Percentiles rank a stretch among this genome's conserved stretches.
Evolutionary conservation across 2,329 filamentous ascomycete species (phyloP).

Genomic region (Colletotrichum coccodes): DNA sequence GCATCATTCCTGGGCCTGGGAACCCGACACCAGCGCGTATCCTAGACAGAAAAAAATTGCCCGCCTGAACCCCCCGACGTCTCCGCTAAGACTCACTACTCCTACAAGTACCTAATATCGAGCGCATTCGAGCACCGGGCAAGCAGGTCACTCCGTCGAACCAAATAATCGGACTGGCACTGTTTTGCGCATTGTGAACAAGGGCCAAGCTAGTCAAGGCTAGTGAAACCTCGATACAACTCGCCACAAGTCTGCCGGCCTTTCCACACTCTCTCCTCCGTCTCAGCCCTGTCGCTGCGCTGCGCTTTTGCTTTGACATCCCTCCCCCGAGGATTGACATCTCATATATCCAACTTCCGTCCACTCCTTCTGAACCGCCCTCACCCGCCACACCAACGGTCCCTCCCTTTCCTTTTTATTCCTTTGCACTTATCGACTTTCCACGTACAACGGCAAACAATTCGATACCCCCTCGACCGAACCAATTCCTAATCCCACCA

Average conservation of each 20-base stretch:
- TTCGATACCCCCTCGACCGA: not conserved
- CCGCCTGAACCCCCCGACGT: constrained; percentile 18
- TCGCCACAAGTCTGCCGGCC: constrained; percentile 26
- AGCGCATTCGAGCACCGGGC: not conserved
- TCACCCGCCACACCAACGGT: not conserved
- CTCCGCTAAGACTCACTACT: constrained; percentile 25
- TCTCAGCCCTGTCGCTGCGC: constrained; percentile 29
- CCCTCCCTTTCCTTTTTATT: not conserved
- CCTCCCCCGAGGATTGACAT: not conserved
- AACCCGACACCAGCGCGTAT: not conserved
- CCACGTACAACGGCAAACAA: not conserved
- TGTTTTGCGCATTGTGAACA: constrained; percentile 22
- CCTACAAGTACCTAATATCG: not conserved
- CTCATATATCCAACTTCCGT: constrained; percentile 18
- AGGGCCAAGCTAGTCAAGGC: constrained; percentile 28
- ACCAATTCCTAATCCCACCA: not conserved
- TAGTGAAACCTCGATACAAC: constrained; percentile 31
- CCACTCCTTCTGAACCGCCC: not conserved
- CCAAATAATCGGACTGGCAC: not conserved
- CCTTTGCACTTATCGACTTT: not conserved
- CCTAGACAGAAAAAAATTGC: constrained; percentile 18
- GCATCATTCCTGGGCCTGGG: constrained; percentile 31
- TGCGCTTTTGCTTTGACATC: constrained; percentile 22
- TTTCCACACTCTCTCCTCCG: not conserved
- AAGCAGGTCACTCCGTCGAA: not conserved